phyloP scores from a whole-genome alignment of 345 rosid species.

The Eucalyptus sp. region DNA sequence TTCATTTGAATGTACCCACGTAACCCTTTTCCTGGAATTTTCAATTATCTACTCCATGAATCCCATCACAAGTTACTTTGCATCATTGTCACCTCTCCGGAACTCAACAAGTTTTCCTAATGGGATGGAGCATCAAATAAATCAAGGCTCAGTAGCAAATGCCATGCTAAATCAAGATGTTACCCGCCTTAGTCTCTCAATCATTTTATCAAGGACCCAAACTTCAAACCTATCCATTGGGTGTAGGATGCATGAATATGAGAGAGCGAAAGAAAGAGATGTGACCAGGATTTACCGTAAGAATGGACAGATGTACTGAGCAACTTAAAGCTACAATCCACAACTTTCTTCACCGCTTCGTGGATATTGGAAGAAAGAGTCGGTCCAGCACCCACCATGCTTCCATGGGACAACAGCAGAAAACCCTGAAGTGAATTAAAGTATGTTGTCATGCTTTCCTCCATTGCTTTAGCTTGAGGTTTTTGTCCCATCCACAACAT shows the following conservation, averaged over 20 bases:
- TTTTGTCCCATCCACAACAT: slow-evolving; percentile 80
- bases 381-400: slow-evolving; percentile 71
- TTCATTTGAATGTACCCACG: neutral
- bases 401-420: slow-evolving; percentile 68
- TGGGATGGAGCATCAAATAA: neutral
- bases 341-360: slow-evolving; percentile 53
- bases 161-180: neutral
- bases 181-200: neutral
- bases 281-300: slow-evolving; percentile 26
- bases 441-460: slow-evolving; percentile 58
- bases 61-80: neutral
- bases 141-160: neutral
- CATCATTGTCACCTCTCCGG: neutral
- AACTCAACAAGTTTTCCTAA: neutral
- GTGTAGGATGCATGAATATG: neutral
- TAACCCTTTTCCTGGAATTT: neutral
- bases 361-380: slow-evolving; percentile 66
- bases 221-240: neutral
- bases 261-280: neutral
- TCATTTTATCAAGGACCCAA: neutral
- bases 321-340: slow-evolving; percentile 77
- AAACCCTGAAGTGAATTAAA: slow-evolving; percentile 78
- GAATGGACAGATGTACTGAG: slow-evolving; percentile 57
- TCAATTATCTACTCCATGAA: neutral
- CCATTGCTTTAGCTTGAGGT: slow-evolving; percentile 56